phyloP scores from a whole-genome alignment of 2,329 filamentous ascomycete genomes.

The Erysiphe pulchra region DNA sequence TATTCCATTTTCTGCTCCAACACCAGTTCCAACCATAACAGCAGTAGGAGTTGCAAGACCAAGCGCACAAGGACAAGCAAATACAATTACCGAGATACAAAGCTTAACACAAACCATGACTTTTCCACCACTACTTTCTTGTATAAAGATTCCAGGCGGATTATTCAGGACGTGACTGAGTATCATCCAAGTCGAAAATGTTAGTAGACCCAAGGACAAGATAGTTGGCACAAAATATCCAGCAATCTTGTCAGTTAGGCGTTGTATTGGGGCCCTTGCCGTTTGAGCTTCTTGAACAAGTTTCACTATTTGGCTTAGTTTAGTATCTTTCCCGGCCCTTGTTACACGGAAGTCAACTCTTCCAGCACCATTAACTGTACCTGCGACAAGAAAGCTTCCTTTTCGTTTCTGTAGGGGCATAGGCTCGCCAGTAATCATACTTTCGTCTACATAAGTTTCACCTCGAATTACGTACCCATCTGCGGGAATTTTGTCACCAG shows the following conservation, averaged over 20 bases:
- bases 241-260: conserved; percentile 69
- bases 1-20: conserved; percentile 86
- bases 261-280: conserved; percentile 77
- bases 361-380: conserved; percentile 85
- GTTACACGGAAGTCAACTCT: conserved; percentile 82
- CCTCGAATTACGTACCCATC: conserved; percentile 72
- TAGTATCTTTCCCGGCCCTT: conserved; percentile 77
- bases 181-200: conserved; percentile 84
- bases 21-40: conserved; percentile 96
- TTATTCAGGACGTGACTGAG: conserved; percentile 63
- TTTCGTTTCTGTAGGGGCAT: conserved; percentile 82
- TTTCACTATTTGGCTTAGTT: conserved; percentile 92
- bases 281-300: conserved; percentile 97
- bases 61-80: conserved; percentile 91
- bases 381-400: conserved; percentile 59
- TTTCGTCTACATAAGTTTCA: conserved; percentile 86
- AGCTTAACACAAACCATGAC: conserved; percentile 94
- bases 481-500: conserved; percentile 88
- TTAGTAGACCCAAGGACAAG: conserved; percentile 56
- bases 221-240: conserved; percentile 89
- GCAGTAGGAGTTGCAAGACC: conserved; percentile 87
- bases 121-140: conserved; percentile 61
- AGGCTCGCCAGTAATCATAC: conserved; percentile 94
- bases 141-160: conserved; percentile 71
- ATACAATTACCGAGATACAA: conserved; percentile 95